phyloP scores from a whole-genome alignment of 345 rosid species.

The Crucihimalaya himalaica region DNA sequence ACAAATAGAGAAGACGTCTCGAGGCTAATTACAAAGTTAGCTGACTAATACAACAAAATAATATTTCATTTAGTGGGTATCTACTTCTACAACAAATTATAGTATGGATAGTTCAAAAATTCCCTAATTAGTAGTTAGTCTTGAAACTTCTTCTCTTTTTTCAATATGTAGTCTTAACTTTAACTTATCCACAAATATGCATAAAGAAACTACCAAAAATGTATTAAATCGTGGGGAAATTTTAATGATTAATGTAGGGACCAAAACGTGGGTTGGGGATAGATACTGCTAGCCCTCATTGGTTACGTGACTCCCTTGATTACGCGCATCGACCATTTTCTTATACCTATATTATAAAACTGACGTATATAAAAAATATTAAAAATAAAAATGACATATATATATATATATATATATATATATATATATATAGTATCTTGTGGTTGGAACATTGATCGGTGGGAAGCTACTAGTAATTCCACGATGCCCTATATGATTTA shows the following conservation, averaged over 20 bases:
- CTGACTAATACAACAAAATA: no score
- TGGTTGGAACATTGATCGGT: not conserved
- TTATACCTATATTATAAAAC: not conserved
- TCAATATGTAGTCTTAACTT: not conserved
- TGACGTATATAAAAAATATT: no score
- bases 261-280: constrained; percentile 13
- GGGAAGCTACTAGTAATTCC: not conserved
- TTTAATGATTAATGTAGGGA: not conserved
- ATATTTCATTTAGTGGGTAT: no score
- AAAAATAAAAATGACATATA: no score
- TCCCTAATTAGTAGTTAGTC: not conserved
- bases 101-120: not conserved
- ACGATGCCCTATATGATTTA: no score
- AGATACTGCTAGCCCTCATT: not conserved
- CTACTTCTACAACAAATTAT: no score
- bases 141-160: not conserved
- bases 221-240: not conserved
- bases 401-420: not conserved
- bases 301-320: constrained; percentile 8
- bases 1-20: no score
- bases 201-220: not conserved
- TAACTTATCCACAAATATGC: not conserved
- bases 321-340: not conserved
- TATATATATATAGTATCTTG: not conserved
- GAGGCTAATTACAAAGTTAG: no score